Evolutionary conservation across 371 early-diverging fungal species (phyloP).

Genomic region (Apophysomyces ossiformis): DNA sequence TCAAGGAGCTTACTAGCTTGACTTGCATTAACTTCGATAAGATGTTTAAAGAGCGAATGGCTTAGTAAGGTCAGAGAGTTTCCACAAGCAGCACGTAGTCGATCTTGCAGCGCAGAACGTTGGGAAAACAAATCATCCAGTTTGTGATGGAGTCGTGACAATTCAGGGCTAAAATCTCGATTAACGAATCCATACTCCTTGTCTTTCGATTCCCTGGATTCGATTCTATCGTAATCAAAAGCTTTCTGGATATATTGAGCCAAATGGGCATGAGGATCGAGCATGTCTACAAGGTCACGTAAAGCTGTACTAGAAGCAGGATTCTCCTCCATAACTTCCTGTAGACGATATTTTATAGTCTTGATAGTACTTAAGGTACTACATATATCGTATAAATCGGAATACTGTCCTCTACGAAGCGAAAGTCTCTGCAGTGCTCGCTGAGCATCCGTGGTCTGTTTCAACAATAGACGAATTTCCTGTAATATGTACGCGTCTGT

Average conservation of each 20-base stretch:
- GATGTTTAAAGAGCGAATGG: slow-evolving; percentile 46
- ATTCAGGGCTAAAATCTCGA: slow-evolving; percentile 28
- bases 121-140: slow-evolving; percentile 30
- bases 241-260: slow-evolving; percentile 41
- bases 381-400: slow-evolving; percentile 68
- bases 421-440: slow-evolving; percentile 74
- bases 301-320: slow-evolving; percentile 7
- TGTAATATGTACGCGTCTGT: slow-evolving; percentile 51
- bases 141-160: slow-evolving; percentile 30
- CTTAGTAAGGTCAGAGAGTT: slow-evolving; percentile 40
- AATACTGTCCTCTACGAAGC: slow-evolving; percentile 64
- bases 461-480: slow-evolving; percentile 53
- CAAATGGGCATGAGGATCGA: slow-evolving; percentile 40
- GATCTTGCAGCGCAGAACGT: slow-evolving; percentile 28
- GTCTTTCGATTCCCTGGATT: slow-evolving; percentile 37
- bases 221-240: slow-evolving; percentile 45
- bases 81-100: slow-evolving; percentile 40
- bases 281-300: slow-evolving; percentile 16
- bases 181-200: slow-evolving; percentile 56
- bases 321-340: neutral
- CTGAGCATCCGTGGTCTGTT: slow-evolving; percentile 71
- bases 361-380: slow-evolving; percentile 55
- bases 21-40: slow-evolving; percentile 54
- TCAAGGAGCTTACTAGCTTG: slow-evolving; percentile 35
- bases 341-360: slow-evolving; percentile 8